Evolutionary conservation across 2,329 filamentous ascomycete genomes (phyloP).

Genomic region (Xylariomycetidae sp.): DNA sequence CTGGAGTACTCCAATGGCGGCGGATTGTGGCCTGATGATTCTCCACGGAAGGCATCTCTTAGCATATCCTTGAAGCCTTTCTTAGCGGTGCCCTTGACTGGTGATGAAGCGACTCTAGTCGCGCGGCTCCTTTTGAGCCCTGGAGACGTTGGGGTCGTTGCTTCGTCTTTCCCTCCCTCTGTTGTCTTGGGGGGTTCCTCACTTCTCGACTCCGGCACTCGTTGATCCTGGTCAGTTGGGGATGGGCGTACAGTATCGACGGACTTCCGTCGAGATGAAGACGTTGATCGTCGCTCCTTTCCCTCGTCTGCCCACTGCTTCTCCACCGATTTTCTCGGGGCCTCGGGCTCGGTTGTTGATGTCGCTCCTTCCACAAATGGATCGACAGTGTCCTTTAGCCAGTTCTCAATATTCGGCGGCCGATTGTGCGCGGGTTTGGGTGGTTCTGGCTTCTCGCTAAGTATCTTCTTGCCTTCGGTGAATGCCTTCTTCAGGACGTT

Average conservation of each 20-base stretch:
- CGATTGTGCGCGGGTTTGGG: constrained; percentile 47
- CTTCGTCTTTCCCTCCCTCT: constrained; percentile 26
- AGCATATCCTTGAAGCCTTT: constrained; percentile 54
- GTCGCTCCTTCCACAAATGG: constrained; percentile 49
- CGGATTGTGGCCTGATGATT: constrained; percentile 46
- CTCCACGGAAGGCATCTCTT: constrained; percentile 58
- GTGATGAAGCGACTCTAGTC: constrained; percentile 45
- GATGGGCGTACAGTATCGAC: constrained; percentile 4
- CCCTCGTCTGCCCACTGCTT: constrained; percentile 30
- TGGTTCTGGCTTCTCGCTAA: constrained; percentile 56
- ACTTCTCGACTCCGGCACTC: constrained; percentile 11
- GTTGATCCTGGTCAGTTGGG: constrained; percentile 9
- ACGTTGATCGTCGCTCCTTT: constrained; percentile 19
- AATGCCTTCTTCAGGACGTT: constrained; percentile 62
- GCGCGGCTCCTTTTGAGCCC: constrained; percentile 53
- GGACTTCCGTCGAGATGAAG: constrained; percentile 17
- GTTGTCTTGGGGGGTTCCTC: too few species aligned
- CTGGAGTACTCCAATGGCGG: constrained; percentile 45
- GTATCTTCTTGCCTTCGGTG: constrained; percentile 60
- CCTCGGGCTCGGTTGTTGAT: constrained; percentile 13
- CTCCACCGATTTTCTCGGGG: constrained; percentile 30
- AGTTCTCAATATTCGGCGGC: constrained; percentile 61
- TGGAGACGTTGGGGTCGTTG: constrained; percentile 28
- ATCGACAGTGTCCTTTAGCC: constrained; percentile 59
- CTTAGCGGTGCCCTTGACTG: constrained; percentile 42